Base-by-base conservation (phyloP, 331 rosid species). In the Acacia concinna region DNA sequence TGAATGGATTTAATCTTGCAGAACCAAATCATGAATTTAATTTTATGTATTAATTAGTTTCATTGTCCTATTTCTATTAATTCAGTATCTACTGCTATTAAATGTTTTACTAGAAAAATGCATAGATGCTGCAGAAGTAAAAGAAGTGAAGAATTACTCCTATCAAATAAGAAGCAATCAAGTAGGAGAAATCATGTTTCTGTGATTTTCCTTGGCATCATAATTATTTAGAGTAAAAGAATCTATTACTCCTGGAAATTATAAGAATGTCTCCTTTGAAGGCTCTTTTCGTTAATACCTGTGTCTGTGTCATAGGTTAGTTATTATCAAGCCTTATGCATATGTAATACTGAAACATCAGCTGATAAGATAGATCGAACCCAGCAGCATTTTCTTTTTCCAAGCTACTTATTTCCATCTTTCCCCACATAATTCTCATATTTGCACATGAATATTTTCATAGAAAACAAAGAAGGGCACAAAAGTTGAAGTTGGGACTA, bases 401-500 rank as follows among this genome's bases (percentile, higher is more conserved):
- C 21, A 32, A 52, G 62, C 78, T 78, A 43, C 60, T 20, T 72
- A 44, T 21, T 30, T 76, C 21, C 21, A 74, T 81, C 41, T 51
- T 40, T 59, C 38, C 34, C 79, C 14, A 40, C 25, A 32, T 76
- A 65, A 34, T 56, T 41, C 51, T 81, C 21, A 65, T 54, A 18
- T 67, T 59, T 83, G 20, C 79, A 9, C 67, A 8, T 79, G 41
- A 75, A 79, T 85, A 59, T 79, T 82, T 75, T 68, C 8, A 54
- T 78, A 95, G 99, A 93, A 91, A 90, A 75, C 98, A 81, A 96
- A 93, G 91, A 88, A 95, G 87, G 88, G 89, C 77, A 89, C 98
- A 75, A 95, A 92, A 84, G 93, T 95, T 77, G 98, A 95, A 89
- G 92, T 96, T 78, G 99, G 98, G 80, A 96, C 99, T 34, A 91